These are phyloP conservation scores for Microbotryum scabiosae DNA, from an alignment of 1,284 basidiomycete genomes.

Conservation along the genomic window DNA sequence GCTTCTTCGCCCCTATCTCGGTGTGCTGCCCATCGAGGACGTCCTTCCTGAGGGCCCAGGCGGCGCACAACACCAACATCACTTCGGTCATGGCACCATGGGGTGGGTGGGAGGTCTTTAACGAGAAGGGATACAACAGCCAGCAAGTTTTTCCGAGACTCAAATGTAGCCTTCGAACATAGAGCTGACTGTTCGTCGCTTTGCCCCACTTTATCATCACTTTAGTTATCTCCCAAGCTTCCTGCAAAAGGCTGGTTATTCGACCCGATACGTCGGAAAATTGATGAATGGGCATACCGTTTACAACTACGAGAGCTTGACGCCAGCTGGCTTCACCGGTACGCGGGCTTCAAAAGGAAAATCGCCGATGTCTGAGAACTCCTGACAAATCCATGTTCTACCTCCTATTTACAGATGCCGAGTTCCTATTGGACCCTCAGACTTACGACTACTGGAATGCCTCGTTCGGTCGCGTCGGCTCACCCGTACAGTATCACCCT, in stretches of 20 bases:
- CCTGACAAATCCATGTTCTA: background rate
- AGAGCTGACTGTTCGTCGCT: no score
- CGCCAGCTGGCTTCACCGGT: slow-evolving; percentile 15
- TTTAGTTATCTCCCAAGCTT: slow-evolving; percentile 34
- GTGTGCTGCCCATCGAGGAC: slow-evolving; percentile 37
- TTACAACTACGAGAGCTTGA: slow-evolving; percentile 24
- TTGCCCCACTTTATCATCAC: background rate
- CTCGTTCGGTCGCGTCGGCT: slow-evolving; percentile 8
- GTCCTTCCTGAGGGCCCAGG: slow-evolving; percentile 33
- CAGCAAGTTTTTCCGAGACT: slow-evolving; percentile 1
- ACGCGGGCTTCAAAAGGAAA: background rate
- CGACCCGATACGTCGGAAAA: slow-evolving; percentile 37
- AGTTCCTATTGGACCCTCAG: slow-evolving; percentile 37
- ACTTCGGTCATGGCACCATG: slow-evolving; percentile 33
- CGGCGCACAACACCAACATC: slow-evolving; percentile 38
- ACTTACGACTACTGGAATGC: slow-evolving; percentile 37
- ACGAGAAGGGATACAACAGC: slow-evolving; percentile 33
- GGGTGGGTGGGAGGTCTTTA: slow-evolving; percentile 36
- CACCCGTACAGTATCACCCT: slow-evolving; percentile 22
- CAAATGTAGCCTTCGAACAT: no score
- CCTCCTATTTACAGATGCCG: slow-evolving; percentile 13
- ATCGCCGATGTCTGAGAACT: no score
- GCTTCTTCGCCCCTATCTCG: slow-evolving; percentile 20
- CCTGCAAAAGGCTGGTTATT: slow-evolving; percentile 35
- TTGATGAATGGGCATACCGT: slow-evolving; percentile 37